phyloP scores from a whole-genome alignment of 1,139 yeast species.

The Debaryomyces sp. region DNA sequence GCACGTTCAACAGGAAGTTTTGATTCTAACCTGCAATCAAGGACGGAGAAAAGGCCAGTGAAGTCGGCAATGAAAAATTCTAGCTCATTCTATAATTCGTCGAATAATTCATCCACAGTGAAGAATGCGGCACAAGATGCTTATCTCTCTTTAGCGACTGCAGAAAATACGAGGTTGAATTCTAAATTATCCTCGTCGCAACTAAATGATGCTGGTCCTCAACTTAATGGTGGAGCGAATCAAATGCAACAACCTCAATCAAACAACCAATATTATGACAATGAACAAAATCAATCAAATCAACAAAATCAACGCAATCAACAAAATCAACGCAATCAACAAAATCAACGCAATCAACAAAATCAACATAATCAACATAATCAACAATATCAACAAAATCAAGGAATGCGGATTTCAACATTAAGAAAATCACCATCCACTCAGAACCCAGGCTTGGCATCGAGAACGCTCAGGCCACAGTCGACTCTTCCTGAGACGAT shows the following conservation, averaged over 20 bases:
- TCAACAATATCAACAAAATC: slow-evolving; percentile 6
- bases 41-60: slow-evolving; percentile 40
- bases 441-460: slow-evolving; percentile 15
- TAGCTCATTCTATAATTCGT: slow-evolving; percentile 26
- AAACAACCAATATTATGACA: slow-evolving; percentile 3
- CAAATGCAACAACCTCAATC: slow-evolving; percentile 2
- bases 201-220: slow-evolving; percentile 21
- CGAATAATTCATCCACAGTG: slow-evolving; percentile 14
- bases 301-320: slow-evolving; percentile 4
- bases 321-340: slow-evolving; percentile 8
- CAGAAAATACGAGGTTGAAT: slow-evolving; percentile 74
- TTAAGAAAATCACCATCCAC: slow-evolving; percentile 31
- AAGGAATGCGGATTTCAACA: slow-evolving; percentile 32
- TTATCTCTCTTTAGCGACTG: slow-evolving; percentile 69
- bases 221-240: slow-evolving; percentile 8
- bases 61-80: slow-evolving; percentile 69
- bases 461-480: slow-evolving; percentile 41
- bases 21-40: slow-evolving; percentile 25
- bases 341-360: background rate
- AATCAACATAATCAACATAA: background rate
- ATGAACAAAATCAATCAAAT: slow-evolving; percentile 7
- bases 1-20: slow-evolving; percentile 30
- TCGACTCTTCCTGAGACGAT: slow-evolving; percentile 18
- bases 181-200: slow-evolving; percentile 55
- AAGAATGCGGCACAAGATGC: slow-evolving; percentile 58